Base-by-base conservation (phyloP, 495 filamentous ascomycete species). In the Lepraria neglecta region DNA sequence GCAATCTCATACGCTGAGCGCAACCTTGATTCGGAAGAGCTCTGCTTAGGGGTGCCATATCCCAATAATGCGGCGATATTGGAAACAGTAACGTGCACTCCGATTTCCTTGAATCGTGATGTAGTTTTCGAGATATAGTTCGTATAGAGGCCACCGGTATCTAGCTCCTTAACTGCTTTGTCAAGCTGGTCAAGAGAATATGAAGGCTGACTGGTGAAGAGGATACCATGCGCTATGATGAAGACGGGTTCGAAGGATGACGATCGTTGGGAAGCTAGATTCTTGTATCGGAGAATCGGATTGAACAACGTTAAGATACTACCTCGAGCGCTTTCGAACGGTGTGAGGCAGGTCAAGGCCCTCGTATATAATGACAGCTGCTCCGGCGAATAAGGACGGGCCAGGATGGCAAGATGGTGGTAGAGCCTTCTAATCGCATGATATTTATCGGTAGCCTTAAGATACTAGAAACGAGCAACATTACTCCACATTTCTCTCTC, bases 331-430 rank as follows among this genome's bases (percentile, higher is more conserved):
- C 80, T 82, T 7, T 59, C 63, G 62, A 88, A 90, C 0, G 84
- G 80, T 9, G 69, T 68, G 28, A 75, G 65, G 62, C 73, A 74
- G 48, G 77, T 70, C 40, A 83, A 68, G 12, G 78, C 73, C 55
- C 78, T 79, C 43, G 76, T 78, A 69, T 92, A 95, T 68, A 85
- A 87, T 65, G 85, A 91, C 0, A 95, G 73, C 69, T 95, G 89
- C 64, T 87, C 84, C 0, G 90, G 65, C 4, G 81, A 76, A 68
- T 89, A 87, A 0, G 88, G 89, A 21, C 89, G 77, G 12, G 90
- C 86, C 17, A 94, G 74, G 19, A 94, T 89, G 0, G 87, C 90
- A 6, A 94, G 76, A 70, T 95, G 90, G 70, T 95, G 90, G 58
- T 94, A 90, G 12, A 95, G 78, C 1, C 90, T 75, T 0, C 91